Conservation (phyloP, 768 basidiomycete genomes). For the Kondoa subrosea region DNA sequence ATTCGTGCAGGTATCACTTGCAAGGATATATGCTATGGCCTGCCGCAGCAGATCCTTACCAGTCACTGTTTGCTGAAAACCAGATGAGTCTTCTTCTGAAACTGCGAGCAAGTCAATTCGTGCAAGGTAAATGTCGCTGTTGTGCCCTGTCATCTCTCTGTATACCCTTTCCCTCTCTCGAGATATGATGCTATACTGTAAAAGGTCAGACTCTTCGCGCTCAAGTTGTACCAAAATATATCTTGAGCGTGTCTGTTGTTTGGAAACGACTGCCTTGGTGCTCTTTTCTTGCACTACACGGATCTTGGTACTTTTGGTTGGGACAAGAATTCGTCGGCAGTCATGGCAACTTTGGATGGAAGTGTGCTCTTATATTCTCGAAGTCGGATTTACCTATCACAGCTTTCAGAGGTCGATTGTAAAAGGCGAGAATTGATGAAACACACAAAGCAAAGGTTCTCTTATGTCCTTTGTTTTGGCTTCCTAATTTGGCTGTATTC, state of each 20-base stretch:
- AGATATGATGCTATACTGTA: too few species aligned
- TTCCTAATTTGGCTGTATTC: neutral
- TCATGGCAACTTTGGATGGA: neutral
- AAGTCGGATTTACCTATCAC: neutral
- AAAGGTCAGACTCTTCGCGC: too few species aligned
- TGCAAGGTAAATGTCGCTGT: too few species aligned
- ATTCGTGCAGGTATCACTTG: too few species aligned
- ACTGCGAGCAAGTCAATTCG: too few species aligned
- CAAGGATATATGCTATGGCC: too few species aligned
- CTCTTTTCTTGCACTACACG: neutral
- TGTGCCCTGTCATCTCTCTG: too few species aligned
- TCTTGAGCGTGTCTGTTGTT: neutral
- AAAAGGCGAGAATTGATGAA: neutral
- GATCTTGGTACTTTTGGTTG: neutral
- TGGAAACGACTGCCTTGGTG: neutral
- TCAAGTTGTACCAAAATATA: too few species aligned
- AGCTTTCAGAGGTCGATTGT: neutral
- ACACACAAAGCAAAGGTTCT: neutral
- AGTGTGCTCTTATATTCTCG: neutral
- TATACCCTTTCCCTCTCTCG: too few species aligned
- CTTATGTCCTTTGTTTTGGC: neutral
- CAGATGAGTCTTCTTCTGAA: too few species aligned
- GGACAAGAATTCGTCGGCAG: neutral
- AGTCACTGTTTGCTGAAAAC: too few species aligned
- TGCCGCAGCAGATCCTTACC: too few species aligned